phyloP scores from a whole-genome alignment of 2,329 filamentous ascomycete genomes.

The Aspergillus eucalypticola region DNA sequence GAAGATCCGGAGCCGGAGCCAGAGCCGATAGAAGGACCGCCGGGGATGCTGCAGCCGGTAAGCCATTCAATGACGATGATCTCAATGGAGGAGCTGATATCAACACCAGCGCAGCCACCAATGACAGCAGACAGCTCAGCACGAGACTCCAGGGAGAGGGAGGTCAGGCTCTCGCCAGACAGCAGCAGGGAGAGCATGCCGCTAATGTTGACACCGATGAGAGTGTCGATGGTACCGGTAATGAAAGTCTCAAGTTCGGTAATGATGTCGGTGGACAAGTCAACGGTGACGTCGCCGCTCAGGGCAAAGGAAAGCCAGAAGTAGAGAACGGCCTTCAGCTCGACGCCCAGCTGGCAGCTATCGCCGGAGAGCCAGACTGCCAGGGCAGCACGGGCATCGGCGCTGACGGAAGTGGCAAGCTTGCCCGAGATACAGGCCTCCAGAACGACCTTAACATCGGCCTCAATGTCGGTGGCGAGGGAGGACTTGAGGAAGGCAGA shows the following conservation, averaged over 20 bases:
- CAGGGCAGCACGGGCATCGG: conserved; percentile 33
- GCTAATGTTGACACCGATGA: conserved; percentile 34
- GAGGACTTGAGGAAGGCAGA: conserved; percentile 36
- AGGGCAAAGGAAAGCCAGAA: conserved; percentile 38
- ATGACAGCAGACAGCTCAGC: conserved; percentile 40
- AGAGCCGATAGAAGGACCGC: conserved; percentile 16
- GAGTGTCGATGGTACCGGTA: conserved; percentile 27
- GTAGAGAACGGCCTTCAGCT: conserved; percentile 39
- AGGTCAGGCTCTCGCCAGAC: conserved; percentile 35
- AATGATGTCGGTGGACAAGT: conserved; percentile 29
- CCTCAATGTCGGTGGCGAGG: conserved; percentile 28
- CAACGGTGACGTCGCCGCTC: conserved; percentile 28
- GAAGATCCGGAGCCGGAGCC: conserved; percentile 10
- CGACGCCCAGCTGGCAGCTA: conserved; percentile 35
- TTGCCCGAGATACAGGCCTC: conserved; percentile 31
- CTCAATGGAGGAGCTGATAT: conserved; percentile 54
- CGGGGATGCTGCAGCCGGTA: conserved; percentile 31
- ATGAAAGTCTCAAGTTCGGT: conserved; percentile 34
- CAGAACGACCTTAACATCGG: conserved; percentile 31
- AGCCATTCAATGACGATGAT: conserved; percentile 50
- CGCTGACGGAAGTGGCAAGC: conserved; percentile 28
- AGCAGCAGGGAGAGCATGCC: conserved; percentile 34
- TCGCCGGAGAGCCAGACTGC: conserved; percentile 35
- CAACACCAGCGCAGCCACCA: conserved; percentile 45
- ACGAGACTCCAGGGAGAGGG: conserved; percentile 34